Percentiles rank a stretch among this genome's conserved stretches.
These are phyloP conservation scores for Neocucurbitaria cava DNA, from an alignment of 2,329 filamentous ascomycete genomes.

Conservation along the genomic window DNA sequence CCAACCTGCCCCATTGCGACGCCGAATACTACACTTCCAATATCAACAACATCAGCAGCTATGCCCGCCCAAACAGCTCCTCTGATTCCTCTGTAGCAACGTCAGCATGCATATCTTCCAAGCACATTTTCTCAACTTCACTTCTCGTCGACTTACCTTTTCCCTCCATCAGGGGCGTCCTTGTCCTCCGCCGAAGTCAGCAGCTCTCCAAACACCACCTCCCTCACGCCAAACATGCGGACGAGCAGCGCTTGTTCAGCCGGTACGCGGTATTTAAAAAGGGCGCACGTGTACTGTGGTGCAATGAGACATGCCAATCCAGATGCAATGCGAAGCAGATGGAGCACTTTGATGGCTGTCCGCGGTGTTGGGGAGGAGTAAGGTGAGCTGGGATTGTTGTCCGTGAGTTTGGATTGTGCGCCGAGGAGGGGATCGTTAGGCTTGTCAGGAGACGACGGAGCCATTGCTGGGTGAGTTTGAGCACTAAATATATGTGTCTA, in stretches of 20 bases:
- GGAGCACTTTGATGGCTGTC: slow-evolving; percentile 28
- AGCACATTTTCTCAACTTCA: not conserved
- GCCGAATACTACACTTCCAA: slow-evolving; percentile 23
- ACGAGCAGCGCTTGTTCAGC: slow-evolving; percentile 14
- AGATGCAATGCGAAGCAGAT: slow-evolving; percentile 23
- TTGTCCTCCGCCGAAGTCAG: slow-evolving; percentile 31
- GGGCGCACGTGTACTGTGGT: slow-evolving; percentile 23
- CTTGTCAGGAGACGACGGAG: slow-evolving; percentile 9
- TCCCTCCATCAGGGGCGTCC: slow-evolving; percentile 11
- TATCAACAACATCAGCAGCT: slow-evolving; percentile 27
- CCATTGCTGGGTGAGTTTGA: slow-evolving; percentile 9
- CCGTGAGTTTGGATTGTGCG: slow-evolving; percentile 8
- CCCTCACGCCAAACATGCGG: slow-evolving; percentile 34
- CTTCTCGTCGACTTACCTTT: not conserved
- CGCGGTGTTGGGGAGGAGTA: slow-evolving; percentile 15
- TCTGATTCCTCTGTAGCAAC: slow-evolving; percentile 23
- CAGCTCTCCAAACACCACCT: slow-evolving; percentile 31
- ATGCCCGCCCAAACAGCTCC: slow-evolving; percentile 32
- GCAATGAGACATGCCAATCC: slow-evolving; percentile 29
- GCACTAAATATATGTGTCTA: not conserved
- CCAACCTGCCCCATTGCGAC: slow-evolving; percentile 30
- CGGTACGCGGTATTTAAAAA: slow-evolving; percentile 27
- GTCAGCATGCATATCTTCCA: not conserved
- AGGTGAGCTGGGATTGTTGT: slow-evolving; percentile 8
- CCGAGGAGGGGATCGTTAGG: slow-evolving; percentile 24